These are phyloP conservation scores for Botrytis fabae DNA, from an alignment of 2,329 filamentous ascomycete species.

Conservation along the genomic window DNA sequence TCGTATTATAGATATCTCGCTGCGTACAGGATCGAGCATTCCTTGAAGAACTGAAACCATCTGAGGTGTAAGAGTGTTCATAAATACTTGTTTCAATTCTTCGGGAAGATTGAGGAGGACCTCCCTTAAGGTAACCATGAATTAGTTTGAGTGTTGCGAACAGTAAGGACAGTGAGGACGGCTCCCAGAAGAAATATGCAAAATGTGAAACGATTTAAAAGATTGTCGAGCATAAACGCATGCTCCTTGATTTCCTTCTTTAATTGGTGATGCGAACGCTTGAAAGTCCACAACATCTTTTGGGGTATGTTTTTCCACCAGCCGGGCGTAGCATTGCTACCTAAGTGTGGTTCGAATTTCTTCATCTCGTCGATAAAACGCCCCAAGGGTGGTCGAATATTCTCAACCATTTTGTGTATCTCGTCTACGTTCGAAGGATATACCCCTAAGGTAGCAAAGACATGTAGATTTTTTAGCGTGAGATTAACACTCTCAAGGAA, in stretches of 20 bases:
- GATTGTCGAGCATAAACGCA: not conserved
- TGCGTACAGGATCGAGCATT: not conserved
- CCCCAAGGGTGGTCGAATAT: not conserved
- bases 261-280: not conserved
- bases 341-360: slow-evolving; percentile 1
- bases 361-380: not conserved
- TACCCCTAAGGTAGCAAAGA: not conserved
- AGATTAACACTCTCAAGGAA: slow-evolving; percentile 4
- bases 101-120: not conserved
- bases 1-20: not conserved
- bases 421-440: not conserved
- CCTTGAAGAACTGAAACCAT: not conserved
- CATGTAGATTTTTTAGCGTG: not conserved
- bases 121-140: not conserved
- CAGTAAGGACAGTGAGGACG: accelerated
- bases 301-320: not conserved
- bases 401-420: not conserved
- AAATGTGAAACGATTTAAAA: not conserved
- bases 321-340: not conserved
- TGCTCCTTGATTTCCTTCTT: not conserved
- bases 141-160: not conserved
- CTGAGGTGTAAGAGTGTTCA: not conserved
- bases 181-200: not conserved
- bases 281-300: slow-evolving; percentile 7
- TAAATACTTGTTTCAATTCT: not conserved